Evolutionary conservation across 306 rosid species (phyloP).

Genomic region (Abrus precatorius): DNA sequence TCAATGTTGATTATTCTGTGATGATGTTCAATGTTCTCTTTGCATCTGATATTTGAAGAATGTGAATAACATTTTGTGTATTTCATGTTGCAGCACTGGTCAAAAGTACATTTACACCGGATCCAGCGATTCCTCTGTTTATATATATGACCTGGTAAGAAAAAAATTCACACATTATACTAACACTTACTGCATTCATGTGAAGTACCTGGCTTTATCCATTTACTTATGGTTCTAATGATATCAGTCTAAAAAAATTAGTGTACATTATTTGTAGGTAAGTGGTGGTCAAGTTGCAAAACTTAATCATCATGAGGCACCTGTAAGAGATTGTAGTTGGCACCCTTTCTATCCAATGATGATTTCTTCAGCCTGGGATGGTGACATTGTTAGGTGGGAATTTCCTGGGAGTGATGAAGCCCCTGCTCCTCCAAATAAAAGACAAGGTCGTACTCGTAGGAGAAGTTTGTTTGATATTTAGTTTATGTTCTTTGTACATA

Average conservation of each 20-base stretch:
- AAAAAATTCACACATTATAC: background rate
- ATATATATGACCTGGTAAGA: conserved; percentile 91
- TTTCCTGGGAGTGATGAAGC: conserved; percentile 55
- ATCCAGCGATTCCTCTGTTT: conserved; percentile 76
- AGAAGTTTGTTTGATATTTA: conserved; percentile 45
- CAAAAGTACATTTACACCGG: conserved; percentile 96
- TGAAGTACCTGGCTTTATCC: background rate
- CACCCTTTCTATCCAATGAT: conserved; percentile 63
- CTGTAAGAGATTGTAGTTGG: conserved; percentile 70
- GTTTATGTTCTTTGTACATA: conserved; percentile 36
- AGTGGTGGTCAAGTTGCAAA: conserved; percentile 67
- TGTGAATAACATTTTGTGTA: conserved; percentile 35
- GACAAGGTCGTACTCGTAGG: conserved; percentile 40
- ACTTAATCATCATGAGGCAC: conserved; percentile 62
- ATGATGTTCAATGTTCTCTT: conserved; percentile 26
- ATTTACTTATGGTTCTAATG: background rate
- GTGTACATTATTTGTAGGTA: conserved; percentile 49
- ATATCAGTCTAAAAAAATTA: background rate
- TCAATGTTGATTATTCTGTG: background rate
- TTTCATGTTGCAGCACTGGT: conserved; percentile 85
- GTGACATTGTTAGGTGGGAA: conserved; percentile 67
- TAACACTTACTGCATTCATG: background rate
- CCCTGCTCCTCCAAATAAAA: conserved; percentile 39
- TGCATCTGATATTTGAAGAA: conserved; percentile 23
- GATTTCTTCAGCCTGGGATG: conserved; percentile 66